These are phyloP conservation scores for Crotalaria pallida DNA, from an alignment of 306 rosid genomes.

Conservation along the genomic window DNA sequence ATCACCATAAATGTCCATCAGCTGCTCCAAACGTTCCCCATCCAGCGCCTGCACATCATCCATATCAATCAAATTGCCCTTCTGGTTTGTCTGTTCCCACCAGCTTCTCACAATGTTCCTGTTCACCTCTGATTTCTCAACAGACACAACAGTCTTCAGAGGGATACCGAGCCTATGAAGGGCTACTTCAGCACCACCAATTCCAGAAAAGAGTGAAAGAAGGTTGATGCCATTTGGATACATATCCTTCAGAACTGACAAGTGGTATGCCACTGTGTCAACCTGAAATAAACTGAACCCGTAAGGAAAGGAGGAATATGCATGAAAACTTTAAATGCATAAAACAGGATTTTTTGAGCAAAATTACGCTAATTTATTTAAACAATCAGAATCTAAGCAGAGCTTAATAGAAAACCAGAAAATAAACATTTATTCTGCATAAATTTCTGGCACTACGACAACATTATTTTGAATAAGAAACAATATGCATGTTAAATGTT, in stretches of 20 bases:
- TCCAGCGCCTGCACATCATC: constrained; percentile 56
- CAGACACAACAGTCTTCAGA: constrained; percentile 72
- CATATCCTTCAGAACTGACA: constrained; percentile 72
- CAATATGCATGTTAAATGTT: background rate
- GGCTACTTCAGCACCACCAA: constrained; percentile 96
- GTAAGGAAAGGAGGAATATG: constrained; percentile 3
- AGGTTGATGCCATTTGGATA: constrained; percentile 77
- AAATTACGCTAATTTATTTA: too few relatives aligned
- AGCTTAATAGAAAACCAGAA: background rate
- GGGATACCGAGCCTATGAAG: constrained; percentile 80
- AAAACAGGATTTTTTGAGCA: too few relatives aligned
- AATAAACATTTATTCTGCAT: background rate
- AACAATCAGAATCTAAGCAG: background rate
- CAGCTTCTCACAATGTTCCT: constrained; percentile 74
- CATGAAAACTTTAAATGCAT: background rate
- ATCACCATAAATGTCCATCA: constrained; percentile 56
- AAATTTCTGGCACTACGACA: background rate
- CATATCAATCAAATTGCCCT: constrained; percentile 57
- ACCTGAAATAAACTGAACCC: constrained; percentile 49
- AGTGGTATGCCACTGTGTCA: constrained; percentile 90
- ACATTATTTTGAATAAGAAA: background rate
- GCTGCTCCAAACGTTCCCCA: constrained; percentile 43
- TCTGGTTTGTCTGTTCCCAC: constrained; percentile 99
- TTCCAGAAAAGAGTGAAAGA: constrained; percentile 95
- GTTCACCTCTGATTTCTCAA: constrained; percentile 73